Evolutionary conservation across 176 grass and related monocot species (phyloP), one percentile per base, ranked within the genome.

Genomic region (Paspalum notatum): DNA sequence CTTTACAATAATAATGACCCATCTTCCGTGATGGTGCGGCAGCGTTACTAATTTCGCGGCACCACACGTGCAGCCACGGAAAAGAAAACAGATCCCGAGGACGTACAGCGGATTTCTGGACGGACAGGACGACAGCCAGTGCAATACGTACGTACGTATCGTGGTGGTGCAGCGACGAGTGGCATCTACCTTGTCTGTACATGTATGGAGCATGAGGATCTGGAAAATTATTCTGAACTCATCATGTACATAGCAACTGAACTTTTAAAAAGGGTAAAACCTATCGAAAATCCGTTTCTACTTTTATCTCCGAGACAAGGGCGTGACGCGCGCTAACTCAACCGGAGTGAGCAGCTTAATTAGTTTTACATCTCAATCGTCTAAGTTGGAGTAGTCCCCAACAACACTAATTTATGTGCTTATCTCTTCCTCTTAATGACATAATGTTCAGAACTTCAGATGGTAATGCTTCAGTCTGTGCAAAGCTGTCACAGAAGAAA

Each of bases 71-170:
- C 56, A 42, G 18, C 24, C 71, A n/a, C 41, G 50, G 37, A 42
- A 44, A 56, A 26, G 44, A 5, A 11, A 52, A 72, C 66, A 73
- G 82, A 90, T 90, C 83, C 83, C 83, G 57, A 85, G 72, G 82
- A 14, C 71, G 44, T 27, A 9, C 32, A 27, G 76, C 72, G 53
- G 45, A 71, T 71, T 89, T 75, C 71, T 15, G 53, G 32, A 27
- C 9, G 3, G 7, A 62, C 72, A 32, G 32, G 32, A 32, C 51
- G 63, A 7, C 18, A 15, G 49, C 8, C 38, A 10, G 20, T 9
- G 17, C 8, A 16, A 4, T 66, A 50, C 37, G 4, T 18, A 41
- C 9, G 18, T n/a, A 40, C 20, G 50, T 56, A 46, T 49, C 24
- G 8, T n/a, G 12, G 21, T 64, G 24, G 66, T 79, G 21, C 50